A percentile compares a stretch with the other conserved stretches of the same genome.
Evolutionary conservation across 2,329 filamentous ascomycete species (phyloP).

Genomic region (Colletotrichum sp.): DNA sequence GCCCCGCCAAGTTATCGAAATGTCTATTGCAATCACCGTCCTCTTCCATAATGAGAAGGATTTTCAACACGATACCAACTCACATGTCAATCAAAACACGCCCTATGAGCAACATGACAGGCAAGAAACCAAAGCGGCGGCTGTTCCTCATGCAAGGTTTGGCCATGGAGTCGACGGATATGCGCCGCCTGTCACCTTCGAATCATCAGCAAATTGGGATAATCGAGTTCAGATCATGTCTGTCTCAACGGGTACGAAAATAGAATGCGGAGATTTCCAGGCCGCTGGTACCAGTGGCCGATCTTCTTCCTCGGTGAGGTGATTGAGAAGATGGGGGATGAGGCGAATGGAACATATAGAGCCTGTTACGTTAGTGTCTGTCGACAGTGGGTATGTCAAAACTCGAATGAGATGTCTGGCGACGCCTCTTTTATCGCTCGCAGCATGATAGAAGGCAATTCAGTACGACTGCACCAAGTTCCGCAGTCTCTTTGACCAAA

Average conservation of each 20-base stretch:
- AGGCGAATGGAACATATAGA: neutral
- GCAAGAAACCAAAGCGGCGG: neutral
- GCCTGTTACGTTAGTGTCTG: neutral
- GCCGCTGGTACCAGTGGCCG: slow-evolving; percentile 35
- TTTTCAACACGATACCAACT: neutral
- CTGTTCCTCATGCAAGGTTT: neutral
- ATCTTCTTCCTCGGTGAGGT: slow-evolving; percentile 33
- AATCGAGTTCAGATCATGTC: neutral
- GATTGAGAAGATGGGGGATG: neutral
- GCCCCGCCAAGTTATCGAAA: neutral
- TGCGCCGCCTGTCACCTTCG: neutral
- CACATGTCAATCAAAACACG: neutral
- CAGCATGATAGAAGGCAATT: neutral
- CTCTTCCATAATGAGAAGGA: slow-evolving; percentile 24
- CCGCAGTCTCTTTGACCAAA: neutral
- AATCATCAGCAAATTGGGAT: neutral
- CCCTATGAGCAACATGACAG: neutral
- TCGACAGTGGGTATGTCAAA: neutral
- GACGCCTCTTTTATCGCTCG: neutral
- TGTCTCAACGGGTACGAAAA: neutral
- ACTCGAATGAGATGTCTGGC: neutral
- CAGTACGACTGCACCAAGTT: neutral
- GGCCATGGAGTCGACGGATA: neutral
- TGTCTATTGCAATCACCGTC: neutral
- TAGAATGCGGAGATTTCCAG: neutral